Evolutionary conservation across 2,329 filamentous ascomycete species (phyloP).

Genomic region (Sporothrix humicola): DNA sequence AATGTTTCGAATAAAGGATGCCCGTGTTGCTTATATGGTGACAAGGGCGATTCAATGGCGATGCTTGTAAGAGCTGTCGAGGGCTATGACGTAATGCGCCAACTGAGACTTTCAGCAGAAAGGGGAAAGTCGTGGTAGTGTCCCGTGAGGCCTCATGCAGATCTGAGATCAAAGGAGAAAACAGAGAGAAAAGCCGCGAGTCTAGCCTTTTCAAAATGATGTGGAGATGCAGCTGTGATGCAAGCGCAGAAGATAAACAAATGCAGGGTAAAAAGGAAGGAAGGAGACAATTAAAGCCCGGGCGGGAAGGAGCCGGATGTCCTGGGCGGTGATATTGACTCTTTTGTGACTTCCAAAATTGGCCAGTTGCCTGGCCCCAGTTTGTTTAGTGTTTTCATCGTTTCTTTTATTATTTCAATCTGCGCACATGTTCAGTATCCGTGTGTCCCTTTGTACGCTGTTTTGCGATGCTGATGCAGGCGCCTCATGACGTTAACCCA

Average conservation of each 20-base stretch:
- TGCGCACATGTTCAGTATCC: not conserved
- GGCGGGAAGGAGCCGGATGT: slow-evolving; percentile 11
- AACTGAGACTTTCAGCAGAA: not conserved
- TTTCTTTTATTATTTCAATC: not conserved
- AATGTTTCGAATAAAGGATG: not conserved
- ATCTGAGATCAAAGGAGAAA: not conserved
- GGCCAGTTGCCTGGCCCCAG: not conserved
- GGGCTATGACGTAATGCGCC: slow-evolving; percentile 29
- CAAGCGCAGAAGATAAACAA: not conserved
- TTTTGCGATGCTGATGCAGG: not conserved
- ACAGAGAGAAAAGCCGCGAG: not conserved
- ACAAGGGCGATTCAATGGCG: not conserved
- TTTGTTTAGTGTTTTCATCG: not conserved
- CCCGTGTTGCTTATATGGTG: not conserved
- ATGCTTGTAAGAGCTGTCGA: not conserved
- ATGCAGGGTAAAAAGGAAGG: not conserved
- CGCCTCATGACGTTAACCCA: not conserved
- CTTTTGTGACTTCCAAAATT: slow-evolving; percentile 1
- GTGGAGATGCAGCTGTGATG: not conserved
- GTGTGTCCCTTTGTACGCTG: not conserved
- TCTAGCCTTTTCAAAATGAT: not conserved
- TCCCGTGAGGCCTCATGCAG: not conserved
- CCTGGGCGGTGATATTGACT: slow-evolving; percentile 12
- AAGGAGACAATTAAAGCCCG: not conserved
- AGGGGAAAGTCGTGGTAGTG: not conserved